Evolutionary conservation across 345 rosid genomes (phyloP), one percentile per base, ranked within the genome.

Genomic region (Lumnitzera racemosa): DNA sequence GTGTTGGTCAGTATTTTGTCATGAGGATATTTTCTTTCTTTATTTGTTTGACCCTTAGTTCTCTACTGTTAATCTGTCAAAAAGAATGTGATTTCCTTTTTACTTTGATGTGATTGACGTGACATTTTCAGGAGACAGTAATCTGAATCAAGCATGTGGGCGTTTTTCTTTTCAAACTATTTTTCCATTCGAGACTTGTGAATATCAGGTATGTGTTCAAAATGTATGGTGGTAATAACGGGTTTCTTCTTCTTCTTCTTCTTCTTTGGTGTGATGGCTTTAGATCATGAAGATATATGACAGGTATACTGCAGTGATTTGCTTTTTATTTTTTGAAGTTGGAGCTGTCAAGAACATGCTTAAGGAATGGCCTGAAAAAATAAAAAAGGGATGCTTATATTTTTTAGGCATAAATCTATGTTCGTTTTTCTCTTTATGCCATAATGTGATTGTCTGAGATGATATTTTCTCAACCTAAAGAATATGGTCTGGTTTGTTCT

Each of bases 101-200:
- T 52, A 50, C 47, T 55, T 71, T 55, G 47, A 60, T 47, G 61
- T 66, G 61, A 62, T 46, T 15, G 55, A 58, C 47, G 31, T 57
- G 53, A 67, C 57, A 58, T 77, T 66, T 27, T 71, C 79, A 77
- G 81, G 79, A 49, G 66, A 72, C 67, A 60, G 29, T 13, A 57
- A 57, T 68, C 56, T 63, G 67, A 57, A 25, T 46, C 81, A 67
- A 58, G 59, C 51, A 47, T 47, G 29, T 23, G 62, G 47, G 24
- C 51, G 27, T 12, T 29, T 29, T 58, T 10, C 52, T 0, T 41
- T 15, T 57, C 60, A 46, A 57, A 25, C 60, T 16, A 14, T 36
- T n/a, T 57, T 41, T 46, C 60, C 60, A 36, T 13, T 46, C 25
- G 60, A 41, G 8, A 6, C 46, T 46, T 17, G 46, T 24, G 14